Evolutionary conservation across 306 rosid genomes (phyloP).

Genomic region (Dalbergia cochinchinensis): DNA sequence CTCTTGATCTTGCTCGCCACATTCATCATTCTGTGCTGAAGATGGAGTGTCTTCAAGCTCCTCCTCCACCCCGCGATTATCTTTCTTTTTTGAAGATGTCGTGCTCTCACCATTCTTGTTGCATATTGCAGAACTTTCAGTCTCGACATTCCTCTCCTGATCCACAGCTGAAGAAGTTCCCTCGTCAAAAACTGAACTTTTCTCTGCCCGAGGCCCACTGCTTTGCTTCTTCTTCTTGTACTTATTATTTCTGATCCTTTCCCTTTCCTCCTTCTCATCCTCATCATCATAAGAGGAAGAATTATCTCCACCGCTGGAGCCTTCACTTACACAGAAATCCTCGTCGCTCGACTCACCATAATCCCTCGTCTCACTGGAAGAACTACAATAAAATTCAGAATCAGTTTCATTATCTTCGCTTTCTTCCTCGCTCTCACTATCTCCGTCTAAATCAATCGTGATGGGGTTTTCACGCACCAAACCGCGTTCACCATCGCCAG

Average conservation of each 20-base stretch:
- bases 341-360: conserved; percentile 22
- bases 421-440: neutral
- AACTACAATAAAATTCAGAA: neutral
- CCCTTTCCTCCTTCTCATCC: neutral
- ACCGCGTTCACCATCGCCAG: neutral
- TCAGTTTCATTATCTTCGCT: neutral
- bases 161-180: neutral
- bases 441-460: neutral
- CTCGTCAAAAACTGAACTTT: neutral
- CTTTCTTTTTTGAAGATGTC: neutral
- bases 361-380: conserved; percentile 1
- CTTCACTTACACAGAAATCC: conserved; percentile 11
- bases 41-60: neutral
- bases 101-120: neutral
- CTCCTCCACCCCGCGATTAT: neutral
- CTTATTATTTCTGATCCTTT: neutral
- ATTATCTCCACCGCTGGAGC: neutral
- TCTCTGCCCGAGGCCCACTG: neutral
- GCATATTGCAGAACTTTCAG: neutral
- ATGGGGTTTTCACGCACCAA: neutral
- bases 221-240: neutral
- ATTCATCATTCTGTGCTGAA: neutral
- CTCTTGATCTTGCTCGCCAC: neutral
- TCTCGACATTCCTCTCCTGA: conserved; percentile 2
- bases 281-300: neutral